Evolutionary conservation across 176 grass and related monocot species (phyloP), one percentile per base, ranked within the genome.

Genomic region (Typha latifolia): DNA sequence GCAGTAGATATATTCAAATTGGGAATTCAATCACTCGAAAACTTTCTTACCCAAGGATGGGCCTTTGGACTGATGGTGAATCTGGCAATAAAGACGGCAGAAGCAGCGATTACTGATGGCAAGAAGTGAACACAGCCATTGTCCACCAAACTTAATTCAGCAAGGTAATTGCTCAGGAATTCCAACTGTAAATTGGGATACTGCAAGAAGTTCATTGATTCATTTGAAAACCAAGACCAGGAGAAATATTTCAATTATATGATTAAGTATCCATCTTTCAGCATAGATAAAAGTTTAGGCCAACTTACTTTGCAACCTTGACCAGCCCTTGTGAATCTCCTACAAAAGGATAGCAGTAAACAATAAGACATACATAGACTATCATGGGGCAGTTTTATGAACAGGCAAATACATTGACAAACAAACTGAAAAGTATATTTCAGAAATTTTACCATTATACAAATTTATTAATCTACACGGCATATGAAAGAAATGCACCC

Each of bases 101-200:
- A 83, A 77, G 87, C 87, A 74, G 82, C 87, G 51, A 68, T 49
- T 49, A 72, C 37, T 24, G 87, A 90, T 67, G 82, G 80, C 23
- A 86, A 67, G 49, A 83, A 90, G 69, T 29, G 74, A 59, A 85
- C 49, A 20, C 79, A 86, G 20, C 69, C 73, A 3, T 80, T 74
- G 69, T 90, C 87, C 23, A 82, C 10, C 72, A 90, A 78, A 66
- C 82, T 90, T 74, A 86, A 71, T 32, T 90, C 87, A n/a, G 80
- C 87, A 16, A 90, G 87, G 66, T 86, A 90, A 63, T 49, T 74
- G 7, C 63, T 62, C 77, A 77, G 26, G 15, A 73, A 77, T 51
- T 83, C 82, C 68, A 86, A 56, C 20, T 29, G 5, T 26, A 66
- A 24, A 47, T 49, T 55, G 19, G 48, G 62, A 23, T 53, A 37